Evolutionary conservation across 305 asterid genomes (phyloP).

Genomic region (Coffea humblotiana): DNA sequence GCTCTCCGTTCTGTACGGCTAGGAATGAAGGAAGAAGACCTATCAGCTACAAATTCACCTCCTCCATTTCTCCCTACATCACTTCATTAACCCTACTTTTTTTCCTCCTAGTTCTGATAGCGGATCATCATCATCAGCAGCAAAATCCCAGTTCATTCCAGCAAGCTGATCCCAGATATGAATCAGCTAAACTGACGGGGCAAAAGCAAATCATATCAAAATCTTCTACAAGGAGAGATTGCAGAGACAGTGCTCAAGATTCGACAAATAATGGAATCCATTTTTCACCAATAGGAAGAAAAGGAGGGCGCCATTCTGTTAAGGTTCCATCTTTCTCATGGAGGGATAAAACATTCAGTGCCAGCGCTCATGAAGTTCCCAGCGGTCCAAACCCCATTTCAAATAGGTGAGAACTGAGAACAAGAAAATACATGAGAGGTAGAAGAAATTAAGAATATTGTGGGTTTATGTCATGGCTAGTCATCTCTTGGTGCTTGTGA

Average conservation of each 20-base stretch:
- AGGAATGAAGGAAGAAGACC: conserved; percentile 10
- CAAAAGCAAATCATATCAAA: conserved; percentile 2
- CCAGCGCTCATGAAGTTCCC: conserved; percentile 43
- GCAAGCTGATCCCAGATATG: not conserved
- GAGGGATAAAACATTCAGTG: conserved; percentile 27
- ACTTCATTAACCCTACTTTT: conserved; percentile 16
- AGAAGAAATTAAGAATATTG: not conserved
- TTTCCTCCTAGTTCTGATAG: conserved; percentile 20
- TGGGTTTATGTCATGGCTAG: not conserved
- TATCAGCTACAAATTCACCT: not conserved
- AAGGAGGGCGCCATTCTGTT: conserved; percentile 12
- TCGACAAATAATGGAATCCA: not conserved
- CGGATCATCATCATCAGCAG: conserved; percentile 12
- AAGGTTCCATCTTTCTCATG: conserved; percentile 17
- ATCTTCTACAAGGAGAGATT: conserved; percentile 1
- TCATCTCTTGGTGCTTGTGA: not conserved
- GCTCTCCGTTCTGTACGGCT: conserved; percentile 19
- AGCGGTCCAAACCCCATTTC: conserved; percentile 48
- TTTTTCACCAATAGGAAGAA: conserved; percentile 24
- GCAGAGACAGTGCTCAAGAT: not conserved
- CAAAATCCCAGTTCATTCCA: not conserved
- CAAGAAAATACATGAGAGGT: not conserved
- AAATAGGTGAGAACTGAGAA: conserved; percentile 27
- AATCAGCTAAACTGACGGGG: not conserved
- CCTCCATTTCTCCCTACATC: conserved; percentile 21